Evolutionary conservation across 2,329 filamentous ascomycete genomes (phyloP).

Genomic region (Sclerotinia spermophila): DNA sequence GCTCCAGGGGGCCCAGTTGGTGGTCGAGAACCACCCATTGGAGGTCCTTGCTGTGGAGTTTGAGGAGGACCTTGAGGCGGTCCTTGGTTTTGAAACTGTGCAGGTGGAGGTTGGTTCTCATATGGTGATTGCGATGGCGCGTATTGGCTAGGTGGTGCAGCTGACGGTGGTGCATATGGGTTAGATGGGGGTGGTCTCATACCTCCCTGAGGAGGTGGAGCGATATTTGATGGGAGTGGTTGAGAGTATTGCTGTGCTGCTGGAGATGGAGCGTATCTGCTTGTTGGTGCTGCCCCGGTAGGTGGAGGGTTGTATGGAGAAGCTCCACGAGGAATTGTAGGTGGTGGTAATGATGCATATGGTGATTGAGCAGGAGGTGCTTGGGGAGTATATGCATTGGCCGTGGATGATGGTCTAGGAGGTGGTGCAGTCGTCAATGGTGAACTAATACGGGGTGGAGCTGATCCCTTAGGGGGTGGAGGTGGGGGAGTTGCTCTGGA

Average conservation of each 20-base stretch:
- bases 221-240: constrained; percentile 41
- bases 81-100: constrained; percentile 41
- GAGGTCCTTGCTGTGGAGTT: constrained; percentile 41
- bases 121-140: constrained; percentile 57
- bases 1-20: constrained; percentile 38
- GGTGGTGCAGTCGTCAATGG: constrained; percentile 53
- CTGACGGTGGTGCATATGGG: constrained; percentile 42
- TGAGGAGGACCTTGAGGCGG: constrained; percentile 45
- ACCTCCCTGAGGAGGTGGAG: constrained; percentile 42
- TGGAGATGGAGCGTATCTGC: constrained; percentile 70
- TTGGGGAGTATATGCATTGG: constrained; percentile 63
- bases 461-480: constrained; percentile 77
- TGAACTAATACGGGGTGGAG: constrained; percentile 67
- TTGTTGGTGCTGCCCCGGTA: constrained; percentile 62
- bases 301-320: constrained; percentile 87
- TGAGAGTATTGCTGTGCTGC: constrained; percentile 51
- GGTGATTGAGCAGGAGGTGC: constrained; percentile 42
- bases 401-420: constrained; percentile 52
- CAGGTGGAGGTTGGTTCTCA: constrained; percentile 43
- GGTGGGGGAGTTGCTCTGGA: constrained; percentile 65
- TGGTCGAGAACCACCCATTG: constrained; percentile 43
- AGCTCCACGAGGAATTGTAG: constrained; percentile 66
- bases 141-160: constrained; percentile 53
- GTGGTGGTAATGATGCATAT: constrained; percentile 42
- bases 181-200: constrained; percentile 47